Conservation (phyloP, 2,329 filamentous ascomycete genomes). For the Cryphonectria carpinicola region DNA sequence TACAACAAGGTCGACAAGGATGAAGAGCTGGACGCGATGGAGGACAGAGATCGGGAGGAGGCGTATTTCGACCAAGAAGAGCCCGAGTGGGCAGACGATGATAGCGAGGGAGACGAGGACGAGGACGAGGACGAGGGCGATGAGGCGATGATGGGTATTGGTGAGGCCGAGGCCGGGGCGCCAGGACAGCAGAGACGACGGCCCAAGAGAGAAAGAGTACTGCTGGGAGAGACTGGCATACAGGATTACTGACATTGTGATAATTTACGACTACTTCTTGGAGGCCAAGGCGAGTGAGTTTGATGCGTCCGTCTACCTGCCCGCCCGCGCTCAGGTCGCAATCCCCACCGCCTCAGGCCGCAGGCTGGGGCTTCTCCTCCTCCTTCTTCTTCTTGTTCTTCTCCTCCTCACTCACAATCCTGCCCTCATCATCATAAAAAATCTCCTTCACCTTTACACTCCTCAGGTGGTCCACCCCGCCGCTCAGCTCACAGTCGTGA, state of each 20-base stretch:
- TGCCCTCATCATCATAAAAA: slow-evolving; percentile 69
- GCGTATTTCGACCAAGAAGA: slow-evolving; percentile 82
- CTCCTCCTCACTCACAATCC: slow-evolving; percentile 52
- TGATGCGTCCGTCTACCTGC: background rate
- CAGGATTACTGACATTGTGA: slow-evolving; percentile 66
- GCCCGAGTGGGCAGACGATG: slow-evolving; percentile 64
- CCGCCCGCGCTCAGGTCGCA: background rate
- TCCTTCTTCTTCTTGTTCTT: no score
- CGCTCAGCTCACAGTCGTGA: slow-evolving; percentile 72
- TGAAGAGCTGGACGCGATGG: slow-evolving; percentile 69
- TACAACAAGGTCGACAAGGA: slow-evolving; percentile 72
- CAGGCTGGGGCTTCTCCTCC: slow-evolving; percentile 31
- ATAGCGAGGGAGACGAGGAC: slow-evolving; percentile 37
- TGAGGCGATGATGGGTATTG: slow-evolving; percentile 33
- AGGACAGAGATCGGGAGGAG: slow-evolving; percentile 68
- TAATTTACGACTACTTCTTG: no score
- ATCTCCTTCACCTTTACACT: slow-evolving; percentile 78
- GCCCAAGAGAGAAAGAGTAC: slow-evolving; percentile 29
- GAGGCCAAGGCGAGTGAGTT: no score
- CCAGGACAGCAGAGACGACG: slow-evolving; percentile 34
- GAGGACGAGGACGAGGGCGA: slow-evolving; percentile 32
- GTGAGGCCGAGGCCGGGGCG: slow-evolving; percentile 34
- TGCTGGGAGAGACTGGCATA: slow-evolving; percentile 67
- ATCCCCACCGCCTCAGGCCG: no score
- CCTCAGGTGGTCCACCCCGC: slow-evolving; percentile 71